Conservation (phyloP, 257 asterid species). For the Primulina tabacum region DNA sequence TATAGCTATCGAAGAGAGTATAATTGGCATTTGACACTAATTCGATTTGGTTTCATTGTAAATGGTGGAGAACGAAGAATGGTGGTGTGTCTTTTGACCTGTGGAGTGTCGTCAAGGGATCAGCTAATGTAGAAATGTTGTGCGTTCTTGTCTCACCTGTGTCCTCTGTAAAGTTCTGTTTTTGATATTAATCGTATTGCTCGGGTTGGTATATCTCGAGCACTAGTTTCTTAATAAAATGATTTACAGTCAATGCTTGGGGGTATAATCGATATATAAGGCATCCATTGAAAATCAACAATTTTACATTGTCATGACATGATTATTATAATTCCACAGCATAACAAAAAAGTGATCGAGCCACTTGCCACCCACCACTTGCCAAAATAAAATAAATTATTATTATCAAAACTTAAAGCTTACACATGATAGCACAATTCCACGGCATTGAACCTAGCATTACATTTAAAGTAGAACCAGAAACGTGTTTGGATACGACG, state of each 20-base stretch:
- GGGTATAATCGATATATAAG: too few species aligned
- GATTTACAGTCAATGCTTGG: neutral
- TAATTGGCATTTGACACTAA: neutral
- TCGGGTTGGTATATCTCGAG: neutral
- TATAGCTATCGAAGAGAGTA: conserved; percentile 35
- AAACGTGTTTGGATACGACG: conserved; percentile 1
- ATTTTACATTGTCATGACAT: too few species aligned
- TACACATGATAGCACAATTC: too few species aligned
- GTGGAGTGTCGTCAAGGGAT: conserved; percentile 28
- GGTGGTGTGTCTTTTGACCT: conserved; percentile 6
- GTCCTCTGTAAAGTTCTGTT: conserved; percentile 24
- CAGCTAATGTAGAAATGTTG: conserved; percentile 18
- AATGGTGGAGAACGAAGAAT: conserved; percentile 12
- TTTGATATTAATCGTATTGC: conserved; percentile 15
- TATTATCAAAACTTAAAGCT: too few species aligned
- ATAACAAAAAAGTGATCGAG: too few species aligned
- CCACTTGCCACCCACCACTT: too few species aligned
- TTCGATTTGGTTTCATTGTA: neutral
- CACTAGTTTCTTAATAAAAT: neutral
- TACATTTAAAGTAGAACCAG: neutral
- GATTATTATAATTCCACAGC: too few species aligned
- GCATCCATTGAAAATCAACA: too few species aligned
- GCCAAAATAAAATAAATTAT: too few species aligned
- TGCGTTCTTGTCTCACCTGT: conserved; percentile 20
- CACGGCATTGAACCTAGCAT: neutral